These are phyloP conservation scores for Aethionema arabicum DNA, from an alignment of 345 rosid genomes.

Conservation along the genomic window DNA sequence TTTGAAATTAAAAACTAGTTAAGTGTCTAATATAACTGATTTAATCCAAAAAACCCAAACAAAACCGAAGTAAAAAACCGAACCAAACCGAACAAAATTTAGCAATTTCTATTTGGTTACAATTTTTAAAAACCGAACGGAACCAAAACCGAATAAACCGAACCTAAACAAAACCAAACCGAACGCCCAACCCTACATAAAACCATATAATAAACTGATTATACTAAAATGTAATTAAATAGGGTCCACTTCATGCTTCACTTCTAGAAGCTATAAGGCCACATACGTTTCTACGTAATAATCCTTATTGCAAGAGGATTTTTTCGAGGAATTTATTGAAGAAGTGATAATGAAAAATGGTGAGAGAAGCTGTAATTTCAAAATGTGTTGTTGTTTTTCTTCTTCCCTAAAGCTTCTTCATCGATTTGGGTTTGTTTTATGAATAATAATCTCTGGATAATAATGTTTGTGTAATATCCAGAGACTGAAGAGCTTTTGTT, in stretches of 20 bases:
- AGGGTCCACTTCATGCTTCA: conserved; percentile 42
- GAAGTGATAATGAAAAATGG: conserved; percentile 30
- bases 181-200: no score
- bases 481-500: conserved; percentile 24
- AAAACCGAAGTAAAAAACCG: no score
- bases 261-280: conserved; percentile 37
- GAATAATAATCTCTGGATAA: conserved; percentile 35
- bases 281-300: conserved; percentile 37
- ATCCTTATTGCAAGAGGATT: conserved; percentile 40
- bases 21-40: no score
- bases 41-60: no score
- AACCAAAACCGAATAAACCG: no score
- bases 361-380: conserved; percentile 29
- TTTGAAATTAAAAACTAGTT: no score
- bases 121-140: no score
- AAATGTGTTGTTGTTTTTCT: conserved; percentile 35
- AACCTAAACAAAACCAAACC: no score
- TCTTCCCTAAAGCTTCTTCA: conserved; percentile 3
- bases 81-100: no score
- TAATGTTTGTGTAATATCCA: conserved; percentile 2
- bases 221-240: background rate
- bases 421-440: background rate
- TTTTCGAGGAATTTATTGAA: conserved; percentile 37
- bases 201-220: background rate
- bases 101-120: no score